Evolutionary conservation across 345 rosid genomes (phyloP).

Genomic region (Gossypium thurberi): DNA sequence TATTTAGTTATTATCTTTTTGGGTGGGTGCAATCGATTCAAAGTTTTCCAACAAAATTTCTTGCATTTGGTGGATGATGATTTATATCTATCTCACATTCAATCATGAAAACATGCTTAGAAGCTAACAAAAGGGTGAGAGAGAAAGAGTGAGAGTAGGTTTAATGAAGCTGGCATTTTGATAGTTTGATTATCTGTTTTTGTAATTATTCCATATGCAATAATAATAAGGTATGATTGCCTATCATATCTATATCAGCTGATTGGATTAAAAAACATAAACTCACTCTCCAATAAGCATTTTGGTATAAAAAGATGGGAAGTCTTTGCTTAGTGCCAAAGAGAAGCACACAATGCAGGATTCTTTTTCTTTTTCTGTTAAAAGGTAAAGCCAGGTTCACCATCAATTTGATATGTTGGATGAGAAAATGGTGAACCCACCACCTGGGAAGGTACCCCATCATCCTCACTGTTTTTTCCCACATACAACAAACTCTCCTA

Average conservation of each 20-base stretch:
- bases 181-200: constrained; percentile 20
- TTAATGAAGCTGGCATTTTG: constrained; percentile 20
- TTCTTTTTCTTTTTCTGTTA: background rate
- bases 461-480: too few species aligned
- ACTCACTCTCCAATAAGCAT: background rate
- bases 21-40: too few species aligned
- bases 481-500: too few species aligned
- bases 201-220: background rate
- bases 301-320: background rate
- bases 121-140: constrained; percentile 51
- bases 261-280: background rate
- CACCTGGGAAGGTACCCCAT: too few species aligned
- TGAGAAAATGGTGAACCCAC: too few species aligned
- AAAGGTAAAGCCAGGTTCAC: too few species aligned
- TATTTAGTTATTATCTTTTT: too few species aligned
- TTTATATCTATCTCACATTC: constrained; percentile 18
- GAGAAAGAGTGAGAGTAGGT: background rate
- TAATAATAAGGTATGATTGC: background rate
- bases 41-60: too few species aligned
- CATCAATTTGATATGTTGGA: too few species aligned
- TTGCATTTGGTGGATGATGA: constrained; percentile 19
- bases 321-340: constrained; percentile 24
- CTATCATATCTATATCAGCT: background rate
- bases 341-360: constrained; percentile 3
- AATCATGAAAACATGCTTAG: constrained; percentile 88